Evolutionary conservation across 2,329 filamentous ascomycete genomes (phyloP).

Genomic region (Coniochaeta sp.): DNA sequence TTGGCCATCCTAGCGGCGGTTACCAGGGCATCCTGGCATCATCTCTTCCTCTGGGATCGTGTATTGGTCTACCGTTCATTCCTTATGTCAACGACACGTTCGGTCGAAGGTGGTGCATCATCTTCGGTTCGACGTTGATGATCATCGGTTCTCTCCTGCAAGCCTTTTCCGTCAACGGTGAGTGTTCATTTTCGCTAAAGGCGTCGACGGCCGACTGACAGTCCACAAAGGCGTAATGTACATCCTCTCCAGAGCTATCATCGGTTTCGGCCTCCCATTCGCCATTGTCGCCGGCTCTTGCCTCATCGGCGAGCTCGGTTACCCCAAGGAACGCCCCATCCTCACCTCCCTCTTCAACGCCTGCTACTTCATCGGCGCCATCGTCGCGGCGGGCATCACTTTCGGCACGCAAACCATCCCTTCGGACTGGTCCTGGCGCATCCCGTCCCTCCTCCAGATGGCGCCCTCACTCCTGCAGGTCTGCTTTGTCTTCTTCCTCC

Average conservation of each 20-base stretch:
- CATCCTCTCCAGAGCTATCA: slow-evolving; percentile 48
- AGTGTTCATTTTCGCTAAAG: slow-evolving; percentile 4
- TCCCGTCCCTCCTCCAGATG: slow-evolving; percentile 37
- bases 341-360: slow-evolving; percentile 37
- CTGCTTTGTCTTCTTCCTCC: slow-evolving; percentile 25
- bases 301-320: slow-evolving; percentile 51
- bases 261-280: slow-evolving; percentile 55
- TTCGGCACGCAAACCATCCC: slow-evolving; percentile 33
- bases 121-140: slow-evolving; percentile 44
- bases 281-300: slow-evolving; percentile 51
- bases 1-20: slow-evolving; percentile 20
- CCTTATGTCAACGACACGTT: slow-evolving; percentile 41
- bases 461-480: slow-evolving; percentile 30
- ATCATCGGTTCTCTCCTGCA: slow-evolving; percentile 44
- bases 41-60: slow-evolving; percentile 43
- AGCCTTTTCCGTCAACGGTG: slow-evolving; percentile 36
- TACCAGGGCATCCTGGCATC: slow-evolving; percentile 39
- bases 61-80: slow-evolving; percentile 42
- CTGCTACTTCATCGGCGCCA: slow-evolving; percentile 43
- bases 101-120: slow-evolving; percentile 42
- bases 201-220: background rate
- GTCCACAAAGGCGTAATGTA: slow-evolving; percentile 38
- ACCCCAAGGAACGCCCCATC: slow-evolving; percentile 53
- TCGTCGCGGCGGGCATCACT: slow-evolving; percentile 39
- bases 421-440: slow-evolving; percentile 24